phyloP scores from a whole-genome alignment of 345 rosid species.

The Stellera chamaejasme region DNA sequence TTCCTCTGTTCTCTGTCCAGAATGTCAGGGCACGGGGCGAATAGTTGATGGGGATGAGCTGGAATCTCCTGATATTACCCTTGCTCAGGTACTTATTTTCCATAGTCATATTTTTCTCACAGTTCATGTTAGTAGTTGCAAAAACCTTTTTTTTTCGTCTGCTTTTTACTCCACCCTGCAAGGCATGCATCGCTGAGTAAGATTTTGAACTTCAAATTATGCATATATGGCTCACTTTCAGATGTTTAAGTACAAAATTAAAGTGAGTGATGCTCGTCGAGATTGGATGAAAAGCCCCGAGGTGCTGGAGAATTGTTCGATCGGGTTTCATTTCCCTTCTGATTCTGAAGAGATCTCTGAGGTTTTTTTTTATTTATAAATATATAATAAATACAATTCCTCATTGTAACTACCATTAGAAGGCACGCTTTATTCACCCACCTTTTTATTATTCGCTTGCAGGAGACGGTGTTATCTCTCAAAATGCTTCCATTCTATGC shows the following conservation, averaged over 20 bases:
- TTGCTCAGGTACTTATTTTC: slow-evolving; percentile 61
- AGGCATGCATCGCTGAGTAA: too few relatives aligned
- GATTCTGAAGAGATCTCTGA: slow-evolving; percentile 26
- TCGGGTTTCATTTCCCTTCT: slow-evolving; percentile 64
- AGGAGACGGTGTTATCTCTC: slow-evolving; percentile 53
- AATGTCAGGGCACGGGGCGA: slow-evolving; percentile 88
- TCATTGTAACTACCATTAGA: not conserved
- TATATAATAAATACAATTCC: not conserved
- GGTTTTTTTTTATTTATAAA: slow-evolving; percentile 27
- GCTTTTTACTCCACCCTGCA: too few relatives aligned
- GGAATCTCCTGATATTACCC: slow-evolving; percentile 55
- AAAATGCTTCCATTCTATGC: slow-evolving; percentile 66
- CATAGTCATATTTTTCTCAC: too few relatives aligned
- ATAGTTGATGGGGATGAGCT: slow-evolving; percentile 42
- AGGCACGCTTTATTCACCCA: not conserved
- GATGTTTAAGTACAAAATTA: slow-evolving; percentile 73
- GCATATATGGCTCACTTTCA: slow-evolving; percentile 16
- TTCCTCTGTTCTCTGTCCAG: slow-evolving; percentile 74
- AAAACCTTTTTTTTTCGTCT: too few relatives aligned
- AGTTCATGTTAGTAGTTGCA: too few relatives aligned
- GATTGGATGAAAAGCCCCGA: slow-evolving; percentile 92
- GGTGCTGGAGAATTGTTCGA: slow-evolving; percentile 63
- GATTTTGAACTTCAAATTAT: too few relatives aligned
- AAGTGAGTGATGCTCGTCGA: slow-evolving; percentile 65
- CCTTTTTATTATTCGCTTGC: slow-evolving; percentile 9